phyloP scores from a whole-genome alignment of 2,329 filamentous ascomycete species.

The Fusarium torulosum region DNA sequence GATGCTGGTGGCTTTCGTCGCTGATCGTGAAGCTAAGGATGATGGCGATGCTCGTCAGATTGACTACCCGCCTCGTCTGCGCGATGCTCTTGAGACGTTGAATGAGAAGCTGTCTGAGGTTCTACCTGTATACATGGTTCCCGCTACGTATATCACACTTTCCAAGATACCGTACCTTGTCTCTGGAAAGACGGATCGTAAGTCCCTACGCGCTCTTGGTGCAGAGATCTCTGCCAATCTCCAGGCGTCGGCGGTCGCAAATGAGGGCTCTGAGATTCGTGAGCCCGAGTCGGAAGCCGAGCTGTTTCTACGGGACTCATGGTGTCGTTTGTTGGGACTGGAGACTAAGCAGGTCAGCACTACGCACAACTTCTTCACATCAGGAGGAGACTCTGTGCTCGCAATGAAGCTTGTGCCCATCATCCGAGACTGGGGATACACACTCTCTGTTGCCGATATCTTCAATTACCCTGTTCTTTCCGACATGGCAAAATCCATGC shows the following conservation, averaged over 20 bases:
- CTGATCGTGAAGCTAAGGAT: constrained; percentile 38
- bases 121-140: constrained; percentile 44
- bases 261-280: constrained; percentile 14
- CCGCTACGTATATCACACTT: constrained; percentile 39
- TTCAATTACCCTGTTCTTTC: constrained; percentile 60
- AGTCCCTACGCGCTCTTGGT: constrained; percentile 38
- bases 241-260: constrained; percentile 27
- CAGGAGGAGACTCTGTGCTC: constrained; percentile 63
- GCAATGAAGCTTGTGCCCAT: constrained; percentile 63
- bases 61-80: constrained; percentile 39
- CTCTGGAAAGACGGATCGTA: constrained; percentile 46
- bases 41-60: constrained; percentile 35
- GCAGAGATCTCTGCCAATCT: constrained; percentile 38
- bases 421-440: constrained; percentile 55
- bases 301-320: constrained; percentile 51
- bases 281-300: constrained; percentile 40
- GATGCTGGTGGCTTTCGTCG: constrained; percentile 45
- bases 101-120: constrained; percentile 43
- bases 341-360: constrained; percentile 52
- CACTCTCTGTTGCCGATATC: constrained; percentile 59
- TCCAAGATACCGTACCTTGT: constrained; percentile 45
- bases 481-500: constrained; percentile 56
- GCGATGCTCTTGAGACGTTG: constrained; percentile 32
- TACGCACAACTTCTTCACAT: constrained; percentile 60
- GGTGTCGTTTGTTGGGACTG: constrained; percentile 53